phyloP scores from a whole-genome alignment of 2,329 filamentous ascomycete genomes.

The Lasiodiplodia sp. region DNA sequence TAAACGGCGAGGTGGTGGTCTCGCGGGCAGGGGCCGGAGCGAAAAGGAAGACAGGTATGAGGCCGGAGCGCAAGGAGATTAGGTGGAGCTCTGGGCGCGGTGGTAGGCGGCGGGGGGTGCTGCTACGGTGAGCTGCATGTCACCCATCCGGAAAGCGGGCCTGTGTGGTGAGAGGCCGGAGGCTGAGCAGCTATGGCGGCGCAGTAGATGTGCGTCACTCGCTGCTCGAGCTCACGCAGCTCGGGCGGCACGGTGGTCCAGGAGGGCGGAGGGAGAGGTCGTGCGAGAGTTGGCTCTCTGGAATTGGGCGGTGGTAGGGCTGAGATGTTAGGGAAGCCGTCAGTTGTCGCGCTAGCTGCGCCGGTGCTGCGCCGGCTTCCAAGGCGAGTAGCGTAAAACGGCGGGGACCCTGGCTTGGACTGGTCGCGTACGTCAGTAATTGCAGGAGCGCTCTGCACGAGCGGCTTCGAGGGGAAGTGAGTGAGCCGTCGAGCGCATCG shows the following conservation, averaged over 20 bases:
- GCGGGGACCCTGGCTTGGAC: not conserved
- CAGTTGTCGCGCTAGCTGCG: slow-evolving; percentile 25
- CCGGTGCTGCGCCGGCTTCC: slow-evolving; percentile 21
- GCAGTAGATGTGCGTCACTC: slow-evolving; percentile 5
- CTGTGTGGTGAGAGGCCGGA: slow-evolving; percentile 25
- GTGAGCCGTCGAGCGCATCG: not conserved
- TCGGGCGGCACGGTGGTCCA: slow-evolving; percentile 19
- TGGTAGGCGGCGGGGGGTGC: slow-evolving; percentile 22
- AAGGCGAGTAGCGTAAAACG: slow-evolving; percentile 25
- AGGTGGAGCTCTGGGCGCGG: slow-evolving; percentile 11
- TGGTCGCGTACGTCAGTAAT: not conserved
- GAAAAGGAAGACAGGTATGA: not conserved
- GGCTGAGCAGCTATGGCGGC: slow-evolving; percentile 3
- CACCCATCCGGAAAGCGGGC: slow-evolving; percentile 30
- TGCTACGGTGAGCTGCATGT: slow-evolving; percentile 28
- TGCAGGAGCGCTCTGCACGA: slow-evolving; percentile 14
- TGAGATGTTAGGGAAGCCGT: slow-evolving; percentile 26
- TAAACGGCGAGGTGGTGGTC: not conserved
- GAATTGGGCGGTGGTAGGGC: slow-evolving; percentile 30
- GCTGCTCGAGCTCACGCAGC: slow-evolving; percentile 12
- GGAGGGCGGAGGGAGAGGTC: slow-evolving; percentile 2
- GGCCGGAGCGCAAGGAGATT: not conserved
- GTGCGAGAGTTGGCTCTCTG: slow-evolving; percentile 9
- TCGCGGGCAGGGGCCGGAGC: not conserved
- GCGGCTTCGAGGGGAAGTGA: slow-evolving; percentile 6